phyloP scores from a whole-genome alignment of 2,329 filamentous ascomycete species.

The Fusarium buharicum region DNA sequence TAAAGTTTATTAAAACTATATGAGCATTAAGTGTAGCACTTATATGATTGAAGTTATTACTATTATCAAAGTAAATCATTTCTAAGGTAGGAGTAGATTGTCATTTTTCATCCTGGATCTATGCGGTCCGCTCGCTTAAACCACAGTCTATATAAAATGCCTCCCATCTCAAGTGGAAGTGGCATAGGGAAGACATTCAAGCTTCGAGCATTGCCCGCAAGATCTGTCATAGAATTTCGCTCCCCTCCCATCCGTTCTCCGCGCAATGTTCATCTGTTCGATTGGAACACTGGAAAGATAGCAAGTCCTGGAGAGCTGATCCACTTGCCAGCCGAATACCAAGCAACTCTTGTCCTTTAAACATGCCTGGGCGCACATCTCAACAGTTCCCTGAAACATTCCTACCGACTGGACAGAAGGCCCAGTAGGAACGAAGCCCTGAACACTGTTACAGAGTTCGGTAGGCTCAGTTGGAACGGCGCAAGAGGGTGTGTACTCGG shows the following conservation, averaged over 20 bases:
- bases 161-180: neutral
- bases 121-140: neutral
- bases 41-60: too few species aligned
- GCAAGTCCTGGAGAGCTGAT: neutral
- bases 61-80: too few species aligned
- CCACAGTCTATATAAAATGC: neutral
- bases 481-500: slow-evolving; percentile 6
- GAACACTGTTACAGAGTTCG: neutral
- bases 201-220: slow-evolving; percentile 3
- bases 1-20: too few species aligned
- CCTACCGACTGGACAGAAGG: too few species aligned
- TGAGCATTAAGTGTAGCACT: too few species aligned
- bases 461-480: neutral
- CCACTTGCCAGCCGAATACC: neutral
- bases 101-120: too few species aligned
- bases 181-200: neutral
- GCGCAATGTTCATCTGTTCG: neutral
- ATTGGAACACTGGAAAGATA: neutral
- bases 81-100: too few species aligned
- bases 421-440: neutral
- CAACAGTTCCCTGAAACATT: neutral
- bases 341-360: slow-evolving; percentile 1
- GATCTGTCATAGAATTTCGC: slow-evolving; percentile 2
- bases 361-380: slow-evolving; percentile 8
- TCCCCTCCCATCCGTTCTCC: neutral